Conservation (phyloP, 1,139 yeast species). For the Yamadazyma diospyri region DNA sequence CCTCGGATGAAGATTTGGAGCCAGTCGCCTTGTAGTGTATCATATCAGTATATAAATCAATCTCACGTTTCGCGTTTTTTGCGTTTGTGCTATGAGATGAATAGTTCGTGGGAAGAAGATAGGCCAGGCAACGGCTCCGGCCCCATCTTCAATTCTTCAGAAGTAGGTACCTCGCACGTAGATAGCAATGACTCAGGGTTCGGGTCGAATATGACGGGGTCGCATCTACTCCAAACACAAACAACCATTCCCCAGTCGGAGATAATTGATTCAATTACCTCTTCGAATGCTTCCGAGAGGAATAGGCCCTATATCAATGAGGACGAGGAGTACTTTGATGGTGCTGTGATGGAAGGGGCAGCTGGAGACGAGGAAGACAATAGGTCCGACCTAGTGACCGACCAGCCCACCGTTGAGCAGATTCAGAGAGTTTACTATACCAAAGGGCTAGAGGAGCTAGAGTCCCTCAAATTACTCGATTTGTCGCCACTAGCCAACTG, state of each 20-base stretch:
- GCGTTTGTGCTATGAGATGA: constrained; percentile 1
- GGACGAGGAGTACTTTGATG: constrained; percentile 15
- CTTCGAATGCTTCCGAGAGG: constrained; percentile 17
- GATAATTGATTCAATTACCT: constrained; percentile 30
- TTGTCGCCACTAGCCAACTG: constrained; percentile 82
- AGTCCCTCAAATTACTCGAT: constrained; percentile 58
- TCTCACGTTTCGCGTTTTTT: not conserved
- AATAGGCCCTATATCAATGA: constrained; percentile 16
- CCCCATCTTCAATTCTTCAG: constrained; percentile 2
- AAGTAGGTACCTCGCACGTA: constrained; percentile 2
- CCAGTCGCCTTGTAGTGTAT: constrained; percentile 1
- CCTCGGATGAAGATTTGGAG: not conserved
- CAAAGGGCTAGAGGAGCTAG: constrained; percentile 55
- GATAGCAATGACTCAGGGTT: constrained; percentile 2
- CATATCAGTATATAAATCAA: constrained; percentile 1
- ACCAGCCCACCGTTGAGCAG: constrained; percentile 36
- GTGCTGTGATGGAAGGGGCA: constrained; percentile 2
- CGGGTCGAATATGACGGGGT: constrained; percentile 1
- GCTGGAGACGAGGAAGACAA: constrained; percentile 12
- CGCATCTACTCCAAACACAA: constrained; percentile 33
- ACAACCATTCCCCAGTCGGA: constrained; percentile 33
- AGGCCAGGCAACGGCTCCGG: too few species aligned
- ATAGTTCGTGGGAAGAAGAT: constrained; percentile 2
- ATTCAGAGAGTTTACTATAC: constrained; percentile 41
- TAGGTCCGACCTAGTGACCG: constrained; percentile 15